A percentile compares a stretch with the other conserved stretches of the same genome.
Evolutionary conservation across 345 rosid genomes (phyloP).

Genomic region (Citrus reticulata): DNA sequence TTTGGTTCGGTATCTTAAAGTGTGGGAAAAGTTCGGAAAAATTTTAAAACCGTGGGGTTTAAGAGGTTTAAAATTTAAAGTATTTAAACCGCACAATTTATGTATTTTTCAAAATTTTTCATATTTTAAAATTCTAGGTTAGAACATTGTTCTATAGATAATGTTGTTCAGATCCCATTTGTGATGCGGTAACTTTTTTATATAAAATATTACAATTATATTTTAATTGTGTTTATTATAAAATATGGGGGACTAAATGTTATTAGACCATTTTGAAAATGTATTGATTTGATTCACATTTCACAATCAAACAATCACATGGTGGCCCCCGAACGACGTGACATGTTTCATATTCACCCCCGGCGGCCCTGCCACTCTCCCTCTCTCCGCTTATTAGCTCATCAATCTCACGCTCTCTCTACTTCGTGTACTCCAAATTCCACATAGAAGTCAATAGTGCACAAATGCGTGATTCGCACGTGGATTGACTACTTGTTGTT

Average conservation of each 20-base stretch:
- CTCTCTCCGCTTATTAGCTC: neutral
- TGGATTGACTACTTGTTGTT: neutral
- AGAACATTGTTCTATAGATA: fast-evolving
- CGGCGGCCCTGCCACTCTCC: conserved; percentile 32
- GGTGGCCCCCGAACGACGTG: conserved; percentile 32
- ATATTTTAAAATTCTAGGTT: no score
- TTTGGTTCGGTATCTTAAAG: no score
- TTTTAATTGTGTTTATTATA: neutral
- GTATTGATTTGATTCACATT: neutral
- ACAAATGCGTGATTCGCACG: neutral
- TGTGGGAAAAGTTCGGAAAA: fast-evolving
- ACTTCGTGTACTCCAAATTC: neutral
- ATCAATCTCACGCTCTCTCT: neutral
- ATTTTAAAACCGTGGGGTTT: fast-evolving
- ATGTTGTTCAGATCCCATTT: no score
- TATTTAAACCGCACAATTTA: no score
- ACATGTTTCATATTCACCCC: conserved; percentile 21
- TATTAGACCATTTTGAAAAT: neutral
- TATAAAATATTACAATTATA: no score
- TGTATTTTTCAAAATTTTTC: fast-evolving
- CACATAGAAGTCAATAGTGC: neutral
- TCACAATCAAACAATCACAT: neutral
- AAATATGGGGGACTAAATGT: neutral
- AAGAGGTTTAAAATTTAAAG: no score
- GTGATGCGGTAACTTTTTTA: no score